Percentiles rank a stretch among this genome's conserved stretches.
Conservation (phyloP, 2,329 filamentous ascomycete genomes). For the Claviceps quebecensis region DNA sequence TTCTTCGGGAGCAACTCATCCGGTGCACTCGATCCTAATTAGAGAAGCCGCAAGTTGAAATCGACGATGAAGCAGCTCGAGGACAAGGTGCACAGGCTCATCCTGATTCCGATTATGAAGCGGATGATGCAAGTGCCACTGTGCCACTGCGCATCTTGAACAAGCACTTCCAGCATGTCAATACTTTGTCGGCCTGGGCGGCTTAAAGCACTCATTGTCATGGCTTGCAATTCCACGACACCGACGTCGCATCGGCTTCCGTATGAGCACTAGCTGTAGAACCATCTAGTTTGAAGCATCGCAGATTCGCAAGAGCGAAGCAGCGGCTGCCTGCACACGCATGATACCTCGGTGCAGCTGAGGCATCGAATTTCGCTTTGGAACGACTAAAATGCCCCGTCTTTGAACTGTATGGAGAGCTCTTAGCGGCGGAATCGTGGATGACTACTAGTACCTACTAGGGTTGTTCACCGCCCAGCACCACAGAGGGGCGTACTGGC, state of each 20-base stretch:
- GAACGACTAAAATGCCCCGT: not conserved
- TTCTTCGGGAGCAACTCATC: too few species aligned
- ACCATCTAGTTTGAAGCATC: not conserved
- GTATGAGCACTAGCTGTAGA: not conserved
- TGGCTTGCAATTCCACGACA: not conserved
- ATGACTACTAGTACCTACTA: too few species aligned
- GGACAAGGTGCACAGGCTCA: not conserved
- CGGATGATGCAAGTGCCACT: not conserved
- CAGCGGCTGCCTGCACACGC: not conserved
- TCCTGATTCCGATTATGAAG: not conserved
- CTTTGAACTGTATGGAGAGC: not conserved
- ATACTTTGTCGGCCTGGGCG: not conserved
- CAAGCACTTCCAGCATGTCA: not conserved
- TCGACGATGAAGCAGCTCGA: not conserved
- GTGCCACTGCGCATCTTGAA: not conserved
- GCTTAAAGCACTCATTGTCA: not conserved
- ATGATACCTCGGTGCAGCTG: too few species aligned
- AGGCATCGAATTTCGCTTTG: not conserved
- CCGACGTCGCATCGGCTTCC: not conserved
- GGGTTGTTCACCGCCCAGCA: slow-evolving; percentile 5
- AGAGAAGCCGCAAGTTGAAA: too few species aligned
- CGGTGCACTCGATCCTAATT: too few species aligned
- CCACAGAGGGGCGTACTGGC: not conserved
- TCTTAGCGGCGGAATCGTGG: too few species aligned
- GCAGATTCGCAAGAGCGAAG: too few species aligned